Percentiles rank a stretch among this genome's conserved stretches.
Evolutionary conservation across 306 rosid species (phyloP).

Genomic region (Pachyrhizus erosus): DNA sequence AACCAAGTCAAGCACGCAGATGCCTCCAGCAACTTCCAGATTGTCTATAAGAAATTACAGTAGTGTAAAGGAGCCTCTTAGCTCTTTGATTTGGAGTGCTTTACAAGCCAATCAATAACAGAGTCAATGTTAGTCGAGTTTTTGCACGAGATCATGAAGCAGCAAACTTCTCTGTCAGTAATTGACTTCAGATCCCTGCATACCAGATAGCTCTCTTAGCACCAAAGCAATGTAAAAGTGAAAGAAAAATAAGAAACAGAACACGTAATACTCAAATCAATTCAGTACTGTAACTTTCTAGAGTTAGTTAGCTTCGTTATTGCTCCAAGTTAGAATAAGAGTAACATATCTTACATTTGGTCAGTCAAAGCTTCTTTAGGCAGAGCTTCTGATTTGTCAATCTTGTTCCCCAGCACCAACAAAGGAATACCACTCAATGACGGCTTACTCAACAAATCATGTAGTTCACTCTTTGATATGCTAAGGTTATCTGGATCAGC

Average conservation of each 20-base stretch:
- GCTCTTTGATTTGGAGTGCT: conserved; percentile 93
- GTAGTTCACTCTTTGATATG: conserved; percentile 81
- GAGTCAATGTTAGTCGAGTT: conserved; percentile 91
- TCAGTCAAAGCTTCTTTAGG: conserved; percentile 81
- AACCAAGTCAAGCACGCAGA: conserved; percentile 54
- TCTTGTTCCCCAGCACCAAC: conserved; percentile 90
- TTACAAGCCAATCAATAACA: conserved; percentile 90
- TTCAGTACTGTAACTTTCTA: neutral
- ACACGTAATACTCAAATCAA: neutral
- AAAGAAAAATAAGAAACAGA: conserved; percentile 12
- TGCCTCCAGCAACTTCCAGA: conserved; percentile 55
- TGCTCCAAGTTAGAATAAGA: conserved; percentile 1
- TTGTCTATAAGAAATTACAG: conserved; percentile 54
- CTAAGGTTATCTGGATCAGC: conserved; percentile 85
- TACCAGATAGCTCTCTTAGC: conserved; percentile 39
- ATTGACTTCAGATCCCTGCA: conserved; percentile 84
- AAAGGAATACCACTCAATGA: conserved; percentile 85
- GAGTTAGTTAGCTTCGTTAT: conserved; percentile 10
- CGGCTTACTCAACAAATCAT: conserved; percentile 78
- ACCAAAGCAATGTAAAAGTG: conserved; percentile 9
- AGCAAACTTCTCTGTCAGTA: conserved; percentile 88
- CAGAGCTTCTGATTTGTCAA: conserved; percentile 80
- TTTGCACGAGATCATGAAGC: conserved; percentile 96
- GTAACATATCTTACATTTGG: conserved; percentile 64
- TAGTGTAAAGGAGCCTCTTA: conserved; percentile 51